These are phyloP conservation scores for Penicillium herquei DNA, from an alignment of 495 filamentous ascomycete species.

Conservation along the genomic window DNA sequence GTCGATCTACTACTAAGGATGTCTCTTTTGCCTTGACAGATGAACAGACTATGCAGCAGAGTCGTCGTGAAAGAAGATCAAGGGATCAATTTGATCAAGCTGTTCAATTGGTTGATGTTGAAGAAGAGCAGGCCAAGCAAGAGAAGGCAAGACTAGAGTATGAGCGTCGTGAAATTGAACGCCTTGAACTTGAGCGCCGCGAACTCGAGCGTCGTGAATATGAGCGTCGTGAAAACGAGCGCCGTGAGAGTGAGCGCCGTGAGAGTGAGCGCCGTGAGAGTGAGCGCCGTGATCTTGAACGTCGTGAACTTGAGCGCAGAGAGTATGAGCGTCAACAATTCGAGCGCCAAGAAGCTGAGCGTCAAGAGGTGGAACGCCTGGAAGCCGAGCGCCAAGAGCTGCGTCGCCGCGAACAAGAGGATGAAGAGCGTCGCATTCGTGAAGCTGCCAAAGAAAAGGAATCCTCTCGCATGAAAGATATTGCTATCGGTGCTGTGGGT, in stretches of 20 bases:
- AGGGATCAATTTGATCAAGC: constrained; percentile 27
- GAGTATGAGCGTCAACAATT: background rate
- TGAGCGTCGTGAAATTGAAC: constrained; percentile 10
- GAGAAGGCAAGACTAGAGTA: constrained; percentile 8
- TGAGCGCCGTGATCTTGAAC: constrained; percentile 11
- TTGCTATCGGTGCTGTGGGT: constrained; percentile 47
- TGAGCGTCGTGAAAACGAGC: background rate
- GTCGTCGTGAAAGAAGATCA: constrained; percentile 28
- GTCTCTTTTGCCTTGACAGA: constrained; percentile 49
- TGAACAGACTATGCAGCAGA: constrained; percentile 38
- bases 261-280: background rate
- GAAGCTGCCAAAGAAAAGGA: constrained; percentile 18
- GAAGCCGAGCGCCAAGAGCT: constrained; percentile 18
- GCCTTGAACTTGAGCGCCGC: background rate
- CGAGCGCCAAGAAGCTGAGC: constrained; percentile 7
- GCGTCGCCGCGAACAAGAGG: constrained; percentile 18
- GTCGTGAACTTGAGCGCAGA: background rate
- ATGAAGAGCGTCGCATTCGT: constrained; percentile 18
- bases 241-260: constrained; percentile 13
- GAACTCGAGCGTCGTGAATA: constrained; percentile 3
- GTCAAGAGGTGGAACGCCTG: constrained; percentile 4
- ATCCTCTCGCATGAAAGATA: constrained; percentile 33
- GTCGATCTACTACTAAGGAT: constrained; percentile 40
- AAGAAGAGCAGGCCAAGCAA: constrained; percentile 17
- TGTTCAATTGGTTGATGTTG: constrained; percentile 34